phyloP scores from a whole-genome alignment of 2,329 filamentous ascomycete species.

The Penicillium concentricum region DNA sequence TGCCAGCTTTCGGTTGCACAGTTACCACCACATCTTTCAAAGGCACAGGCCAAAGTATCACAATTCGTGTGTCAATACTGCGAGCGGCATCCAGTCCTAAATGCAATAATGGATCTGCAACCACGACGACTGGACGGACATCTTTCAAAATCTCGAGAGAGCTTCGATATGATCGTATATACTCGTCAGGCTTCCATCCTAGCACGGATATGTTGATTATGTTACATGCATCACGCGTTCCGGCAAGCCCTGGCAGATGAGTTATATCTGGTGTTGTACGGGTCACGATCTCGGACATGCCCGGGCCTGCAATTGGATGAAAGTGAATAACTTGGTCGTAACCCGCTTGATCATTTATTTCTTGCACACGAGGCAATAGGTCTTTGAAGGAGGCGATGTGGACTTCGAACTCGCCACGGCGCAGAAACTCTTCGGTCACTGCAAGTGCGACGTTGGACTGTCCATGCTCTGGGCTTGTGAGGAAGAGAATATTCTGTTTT shows the following conservation, averaged over 20 bases:
- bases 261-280: conserved; percentile 28
- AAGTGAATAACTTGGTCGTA: conserved; percentile 23
- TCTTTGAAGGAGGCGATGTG: conserved; percentile 48
- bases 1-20: conserved; percentile 39
- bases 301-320: conserved; percentile 35
- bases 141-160: conserved; percentile 40
- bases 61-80: conserved; percentile 32
- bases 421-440: conserved; percentile 42
- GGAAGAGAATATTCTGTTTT: conserved; percentile 37
- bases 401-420: conserved; percentile 39
- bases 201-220: conserved; percentile 29
- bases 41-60: conserved; percentile 48
- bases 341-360: conserved; percentile 22
- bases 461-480: conserved; percentile 49
- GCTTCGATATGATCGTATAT: conserved; percentile 42
- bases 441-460: conserved; percentile 51
- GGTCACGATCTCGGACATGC: conserved; percentile 35
- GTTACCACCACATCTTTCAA: conserved; percentile 43
- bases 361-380: conserved; percentile 35
- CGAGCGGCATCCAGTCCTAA: conserved; percentile 47
- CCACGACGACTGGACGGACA: conserved; percentile 42
- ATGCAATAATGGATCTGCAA: conserved; percentile 47
- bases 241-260: conserved; percentile 36
- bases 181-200: conserved; percentile 42
- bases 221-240: conserved; percentile 35